These are phyloP conservation scores for Penicillium paradoxum DNA, from an alignment of 495 filamentous ascomycete species.

Conservation along the genomic window DNA sequence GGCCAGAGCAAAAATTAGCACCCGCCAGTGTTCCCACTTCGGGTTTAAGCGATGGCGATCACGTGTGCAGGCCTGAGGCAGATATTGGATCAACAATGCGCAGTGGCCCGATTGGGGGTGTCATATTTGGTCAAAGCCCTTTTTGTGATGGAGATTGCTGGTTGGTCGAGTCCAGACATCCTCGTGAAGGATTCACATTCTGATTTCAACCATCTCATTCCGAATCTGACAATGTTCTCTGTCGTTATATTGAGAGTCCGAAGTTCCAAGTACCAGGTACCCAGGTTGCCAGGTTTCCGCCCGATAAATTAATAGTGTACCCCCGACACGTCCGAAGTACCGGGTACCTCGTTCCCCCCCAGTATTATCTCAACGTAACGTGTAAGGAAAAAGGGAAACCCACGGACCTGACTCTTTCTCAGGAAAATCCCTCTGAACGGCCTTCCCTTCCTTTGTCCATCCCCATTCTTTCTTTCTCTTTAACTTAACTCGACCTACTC, in stretches of 20 bases:
- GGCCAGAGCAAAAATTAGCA: constrained; percentile 31
- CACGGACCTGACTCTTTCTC: constrained; percentile 10
- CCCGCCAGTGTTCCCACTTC: constrained; percentile 31
- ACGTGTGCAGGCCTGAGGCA: constrained; percentile 21
- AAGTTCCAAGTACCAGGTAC: not conserved
- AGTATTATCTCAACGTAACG: not conserved
- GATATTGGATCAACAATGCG: not conserved
- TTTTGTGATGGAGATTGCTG: not conserved
- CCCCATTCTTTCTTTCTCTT: not conserved
- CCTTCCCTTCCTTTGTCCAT: constrained; percentile 14
- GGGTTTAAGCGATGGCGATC: constrained; percentile 41
- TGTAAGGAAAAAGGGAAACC: constrained; percentile 5
- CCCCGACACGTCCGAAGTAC: constrained; percentile 4
- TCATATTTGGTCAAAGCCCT: not conserved
- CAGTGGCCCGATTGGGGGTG: not conserved
- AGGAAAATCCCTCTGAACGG: constrained; percentile 24
- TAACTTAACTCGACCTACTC: constrained; percentile 7
- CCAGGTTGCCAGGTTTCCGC: not conserved
- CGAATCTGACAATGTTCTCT: not conserved
- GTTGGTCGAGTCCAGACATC: not conserved
- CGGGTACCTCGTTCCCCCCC: constrained; percentile 1
- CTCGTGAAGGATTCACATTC: not conserved
- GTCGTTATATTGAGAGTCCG: not conserved
- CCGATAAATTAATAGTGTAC: not conserved
- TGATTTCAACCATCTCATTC: constrained; percentile 2